A percentile compares a stretch with the other conserved stretches of the same genome.
Conservation (phyloP, 805 yeast species). For the Candida ascalaphidarum region DNA sequence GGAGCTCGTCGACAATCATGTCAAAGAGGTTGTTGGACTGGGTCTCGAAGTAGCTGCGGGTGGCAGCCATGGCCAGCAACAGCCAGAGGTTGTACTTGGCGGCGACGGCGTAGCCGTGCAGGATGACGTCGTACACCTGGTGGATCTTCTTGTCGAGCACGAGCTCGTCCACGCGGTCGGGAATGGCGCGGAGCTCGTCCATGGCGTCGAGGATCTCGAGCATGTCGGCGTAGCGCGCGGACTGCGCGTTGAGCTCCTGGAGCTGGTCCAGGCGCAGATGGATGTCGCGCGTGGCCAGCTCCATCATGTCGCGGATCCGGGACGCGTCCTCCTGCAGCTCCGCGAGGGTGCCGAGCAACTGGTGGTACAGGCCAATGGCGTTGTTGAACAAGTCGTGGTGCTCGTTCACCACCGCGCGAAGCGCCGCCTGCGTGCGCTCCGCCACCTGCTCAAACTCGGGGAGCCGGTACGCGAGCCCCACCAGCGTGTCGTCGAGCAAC, state of each 20-base stretch:
- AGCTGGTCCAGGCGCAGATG: slow-evolving; percentile 48
- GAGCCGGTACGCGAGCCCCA: slow-evolving; percentile 75
- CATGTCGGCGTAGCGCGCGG: slow-evolving; percentile 56
- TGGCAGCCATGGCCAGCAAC: slow-evolving; percentile 42
- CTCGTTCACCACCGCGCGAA: slow-evolving; percentile 67
- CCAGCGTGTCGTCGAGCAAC: slow-evolving; percentile 77
- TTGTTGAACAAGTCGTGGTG: slow-evolving; percentile 80
- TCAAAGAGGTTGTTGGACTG: slow-evolving; percentile 61
- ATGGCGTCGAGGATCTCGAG: slow-evolving; percentile 63
- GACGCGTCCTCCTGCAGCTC: slow-evolving; percentile 55
- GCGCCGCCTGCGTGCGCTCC: slow-evolving; percentile 43
- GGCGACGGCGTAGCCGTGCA: slow-evolving; percentile 34
- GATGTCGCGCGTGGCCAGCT: slow-evolving; percentile 40
- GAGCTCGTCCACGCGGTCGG: slow-evolving; percentile 55
- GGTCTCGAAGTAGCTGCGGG: slow-evolving; percentile 42
- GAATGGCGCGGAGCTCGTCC: slow-evolving; percentile 48
- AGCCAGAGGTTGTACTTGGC: slow-evolving; percentile 49
- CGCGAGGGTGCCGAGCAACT: slow-evolving; percentile 53
- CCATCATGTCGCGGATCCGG: slow-evolving; percentile 40
- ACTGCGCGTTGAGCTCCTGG: slow-evolving; percentile 55
- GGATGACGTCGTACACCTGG: slow-evolving; percentile 51
- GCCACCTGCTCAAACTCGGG: slow-evolving; percentile 60
- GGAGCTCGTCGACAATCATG: slow-evolving; percentile 68
- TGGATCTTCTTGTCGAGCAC: slow-evolving; percentile 66
- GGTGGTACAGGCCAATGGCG: slow-evolving; percentile 76